A percentile compares a stretch with the other conserved stretches of the same genome.
phyloP scores from a whole-genome alignment of 495 filamentous ascomycete genomes.

The Aspergillus taichungensis region DNA sequence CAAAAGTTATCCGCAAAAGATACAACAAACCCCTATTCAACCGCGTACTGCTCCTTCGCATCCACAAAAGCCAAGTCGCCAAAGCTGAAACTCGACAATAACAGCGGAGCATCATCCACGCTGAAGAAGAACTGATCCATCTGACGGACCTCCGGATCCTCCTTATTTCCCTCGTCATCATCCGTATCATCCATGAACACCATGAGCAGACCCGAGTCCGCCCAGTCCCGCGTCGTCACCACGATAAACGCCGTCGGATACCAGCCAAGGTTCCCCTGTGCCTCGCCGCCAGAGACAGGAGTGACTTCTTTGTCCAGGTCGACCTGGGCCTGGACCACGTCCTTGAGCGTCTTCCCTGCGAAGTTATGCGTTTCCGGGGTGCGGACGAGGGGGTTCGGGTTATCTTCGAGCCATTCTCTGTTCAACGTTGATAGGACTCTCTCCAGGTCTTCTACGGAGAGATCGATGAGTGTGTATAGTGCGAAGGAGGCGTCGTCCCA shows the following conservation, averaged over 20 bases:
- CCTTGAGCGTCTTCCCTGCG: neutral
- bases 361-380: neutral
- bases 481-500: constrained; percentile 3
- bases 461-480: neutral
- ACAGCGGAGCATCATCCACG: neutral
- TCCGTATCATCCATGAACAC: neutral
- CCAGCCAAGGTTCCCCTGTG: neutral
- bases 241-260: constrained; percentile 2
- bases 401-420: neutral
- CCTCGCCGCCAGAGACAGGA: neutral
- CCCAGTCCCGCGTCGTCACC: neutral
- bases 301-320: constrained; percentile 1
- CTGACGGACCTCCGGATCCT: neutral
- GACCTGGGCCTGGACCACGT: neutral
- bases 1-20: too few relatives aligned
- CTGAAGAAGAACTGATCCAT: neutral
- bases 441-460: neutral
- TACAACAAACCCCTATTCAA: neutral
- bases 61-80: neutral
- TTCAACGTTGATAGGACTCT: neutral
- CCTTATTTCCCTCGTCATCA: neutral
- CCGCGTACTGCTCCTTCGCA: neutral
- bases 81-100: neutral
- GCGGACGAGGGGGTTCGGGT: neutral
- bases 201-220: neutral